Conservation (phyloP, 495 filamentous ascomycete species). For the Aspergillus cristatus region DNA sequence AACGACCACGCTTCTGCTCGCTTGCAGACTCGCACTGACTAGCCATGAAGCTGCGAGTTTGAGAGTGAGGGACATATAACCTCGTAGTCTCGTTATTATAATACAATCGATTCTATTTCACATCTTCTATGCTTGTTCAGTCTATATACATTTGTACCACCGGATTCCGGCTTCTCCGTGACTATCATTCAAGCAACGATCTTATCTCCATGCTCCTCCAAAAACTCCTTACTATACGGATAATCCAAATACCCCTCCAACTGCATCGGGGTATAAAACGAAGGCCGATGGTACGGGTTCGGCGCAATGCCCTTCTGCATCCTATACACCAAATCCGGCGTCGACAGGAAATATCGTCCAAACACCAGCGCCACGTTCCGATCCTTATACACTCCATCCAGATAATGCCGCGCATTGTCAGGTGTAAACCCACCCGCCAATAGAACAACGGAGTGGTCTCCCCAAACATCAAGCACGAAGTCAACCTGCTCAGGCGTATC, state of each 20-base stretch:
- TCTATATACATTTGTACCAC: no score
- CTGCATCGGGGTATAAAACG: constrained; percentile 39
- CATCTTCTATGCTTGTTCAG: no score
- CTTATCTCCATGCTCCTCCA: background rate
- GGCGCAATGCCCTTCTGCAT: constrained; percentile 43
- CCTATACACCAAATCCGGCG: constrained; percentile 54
- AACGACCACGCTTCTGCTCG: constrained; percentile 25
- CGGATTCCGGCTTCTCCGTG: no score
- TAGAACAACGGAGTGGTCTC: constrained; percentile 32
- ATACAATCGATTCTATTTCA: no score
- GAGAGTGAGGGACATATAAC: constrained; percentile 42
- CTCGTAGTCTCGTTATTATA: background rate
- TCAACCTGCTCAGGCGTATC: constrained; percentile 36
- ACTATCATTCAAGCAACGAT: no score
- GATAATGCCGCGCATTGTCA: constrained; percentile 30
- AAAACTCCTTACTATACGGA: constrained; percentile 17
- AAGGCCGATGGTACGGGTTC: constrained; percentile 38
- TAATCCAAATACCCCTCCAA: constrained; percentile 13
- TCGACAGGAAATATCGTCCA: constrained; percentile 56
- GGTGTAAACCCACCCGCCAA: constrained; percentile 48
- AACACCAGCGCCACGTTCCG: constrained; percentile 44
- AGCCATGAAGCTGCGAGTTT: constrained; percentile 36
- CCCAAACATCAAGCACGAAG: constrained; percentile 27
- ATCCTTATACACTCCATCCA: constrained; percentile 40
- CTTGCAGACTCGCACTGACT: constrained; percentile 44